A percentile compares a stretch with the other conserved stretches of the same genome.
phyloP scores from a whole-genome alignment of 352 stramenopile genomes.

The Pythium rhizo-oryzae region DNA sequence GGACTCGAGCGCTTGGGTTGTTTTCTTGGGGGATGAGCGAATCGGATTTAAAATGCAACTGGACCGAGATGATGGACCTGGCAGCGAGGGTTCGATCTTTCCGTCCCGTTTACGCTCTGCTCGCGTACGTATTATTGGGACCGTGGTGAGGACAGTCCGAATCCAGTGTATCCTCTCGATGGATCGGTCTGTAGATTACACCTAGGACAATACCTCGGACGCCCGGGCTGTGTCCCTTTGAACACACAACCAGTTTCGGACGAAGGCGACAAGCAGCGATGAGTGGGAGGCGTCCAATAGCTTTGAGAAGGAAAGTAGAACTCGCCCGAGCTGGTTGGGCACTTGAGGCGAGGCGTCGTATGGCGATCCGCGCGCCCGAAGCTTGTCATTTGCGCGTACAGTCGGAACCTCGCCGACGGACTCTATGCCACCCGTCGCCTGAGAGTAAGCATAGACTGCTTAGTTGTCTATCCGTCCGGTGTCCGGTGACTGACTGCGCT shows the following conservation, averaged over 20 bases:
- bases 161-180: not conserved
- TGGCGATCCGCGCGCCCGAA: not conserved
- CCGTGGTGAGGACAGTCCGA: no score
- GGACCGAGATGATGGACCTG: not conserved
- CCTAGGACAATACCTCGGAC: not conserved
- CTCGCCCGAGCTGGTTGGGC: slow-evolving; percentile 1
- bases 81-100: no score
- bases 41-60: not conserved
- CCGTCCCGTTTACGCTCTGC: no score
- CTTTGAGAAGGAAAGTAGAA: not conserved
- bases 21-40: not conserved
- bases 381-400: not conserved
- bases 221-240: not conserved
- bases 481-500: no score
- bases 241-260: no score
- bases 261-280: not conserved
- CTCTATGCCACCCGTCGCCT: no score
- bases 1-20: not conserved
- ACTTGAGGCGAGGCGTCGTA: not conserved
- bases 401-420: not conserved
- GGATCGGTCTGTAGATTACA: no score
- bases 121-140: no score
- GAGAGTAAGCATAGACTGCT: no score
- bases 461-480: no score
- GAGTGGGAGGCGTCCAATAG: not conserved